Evolutionary conservation across 805 yeast species (phyloP).

Genomic region (Barnettozyma wickerhamii): DNA sequence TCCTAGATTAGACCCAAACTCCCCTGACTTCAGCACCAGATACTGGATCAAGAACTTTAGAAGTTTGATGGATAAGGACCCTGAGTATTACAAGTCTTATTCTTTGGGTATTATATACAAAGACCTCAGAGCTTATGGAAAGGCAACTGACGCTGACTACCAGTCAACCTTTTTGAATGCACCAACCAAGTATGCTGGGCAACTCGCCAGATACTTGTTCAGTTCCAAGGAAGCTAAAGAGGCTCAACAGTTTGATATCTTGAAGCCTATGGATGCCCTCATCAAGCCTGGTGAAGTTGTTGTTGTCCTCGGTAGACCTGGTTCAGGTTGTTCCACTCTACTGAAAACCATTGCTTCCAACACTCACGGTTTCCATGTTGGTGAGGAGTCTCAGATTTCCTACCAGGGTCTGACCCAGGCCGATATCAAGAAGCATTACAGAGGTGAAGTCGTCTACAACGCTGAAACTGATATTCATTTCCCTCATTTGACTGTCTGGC

Average conservation of each 20-base stretch:
- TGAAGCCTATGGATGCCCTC: constrained; percentile 54
- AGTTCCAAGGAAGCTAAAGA: constrained; percentile 17
- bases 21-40: constrained; percentile 49
- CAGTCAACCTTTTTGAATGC: constrained; percentile 55
- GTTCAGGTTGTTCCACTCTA: constrained; percentile 65
- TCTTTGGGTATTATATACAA: constrained; percentile 56
- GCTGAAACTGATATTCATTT: constrained; percentile 64
- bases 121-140: constrained; percentile 58
- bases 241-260: constrained; percentile 37
- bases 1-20: constrained; percentile 53
- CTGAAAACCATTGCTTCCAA: constrained; percentile 51
- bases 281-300: constrained; percentile 62
- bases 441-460: constrained; percentile 62
- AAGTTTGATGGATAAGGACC: no score
- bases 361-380: constrained; percentile 52
- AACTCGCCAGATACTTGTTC: constrained; percentile 13
- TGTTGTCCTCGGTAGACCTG: constrained; percentile 77
- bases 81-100: constrained; percentile 53
- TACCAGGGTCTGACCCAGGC: constrained; percentile 45
- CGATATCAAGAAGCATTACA: constrained; percentile 42
- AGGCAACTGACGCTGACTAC: constrained; percentile 56
- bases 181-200: constrained; percentile 23
- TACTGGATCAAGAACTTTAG: constrained; percentile 63
- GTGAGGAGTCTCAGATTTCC: constrained; percentile 38
- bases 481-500: constrained; percentile 57